Base-by-base conservation (phyloP, 257 asterid species). In the Phtheirospermum japonicum region DNA sequence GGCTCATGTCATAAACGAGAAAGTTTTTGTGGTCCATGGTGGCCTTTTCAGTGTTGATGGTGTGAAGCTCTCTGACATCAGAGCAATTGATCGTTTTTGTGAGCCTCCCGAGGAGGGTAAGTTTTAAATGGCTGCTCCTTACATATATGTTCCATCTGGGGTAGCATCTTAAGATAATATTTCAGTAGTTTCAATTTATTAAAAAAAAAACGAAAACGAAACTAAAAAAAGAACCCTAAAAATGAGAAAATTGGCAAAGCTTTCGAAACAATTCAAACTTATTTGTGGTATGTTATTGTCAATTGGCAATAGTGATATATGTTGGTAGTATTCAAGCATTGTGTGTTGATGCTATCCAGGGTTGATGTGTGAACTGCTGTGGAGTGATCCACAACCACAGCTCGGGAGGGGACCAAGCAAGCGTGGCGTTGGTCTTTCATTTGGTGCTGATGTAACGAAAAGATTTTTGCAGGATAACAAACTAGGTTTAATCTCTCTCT, bases 341-440 rank as follows among this genome's bases (percentile, higher is more conserved):
- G 32, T 50, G 31, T 66, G 58, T 71, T 59, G 57, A 53, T 75
- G 61, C 65, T 57, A 45, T 65, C 58, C 79, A 93, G 97, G 99
- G 19, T 68, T 93, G 81, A 93, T 93, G 99, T 87, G 99, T 71
- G 99, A 93, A 77, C 64, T 90, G 82, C 81, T 90, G 74, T 93
- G 99, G 99, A 90, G 99, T 72, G 99, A 93, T 80, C 99, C 99
- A 46, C 99, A 93, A 72, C 99, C 99, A 67, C 90, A 87, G 67
- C 95, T 81, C 63, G 99, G 99, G 67, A 82, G 99, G 73, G 97
- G 99, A 66, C 99, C 99, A 33, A 93, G 99, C 81, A 93, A 93
- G 82, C 96, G 99, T 54, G 99, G 99, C 12, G 97, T 93, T 71
- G 99, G 99, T 59, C 90, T 93, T 68, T 81, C 97, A 17, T 93